Conservation (phyloP, 148 eudicot species). For the Simmondsia chinensis region DNA sequence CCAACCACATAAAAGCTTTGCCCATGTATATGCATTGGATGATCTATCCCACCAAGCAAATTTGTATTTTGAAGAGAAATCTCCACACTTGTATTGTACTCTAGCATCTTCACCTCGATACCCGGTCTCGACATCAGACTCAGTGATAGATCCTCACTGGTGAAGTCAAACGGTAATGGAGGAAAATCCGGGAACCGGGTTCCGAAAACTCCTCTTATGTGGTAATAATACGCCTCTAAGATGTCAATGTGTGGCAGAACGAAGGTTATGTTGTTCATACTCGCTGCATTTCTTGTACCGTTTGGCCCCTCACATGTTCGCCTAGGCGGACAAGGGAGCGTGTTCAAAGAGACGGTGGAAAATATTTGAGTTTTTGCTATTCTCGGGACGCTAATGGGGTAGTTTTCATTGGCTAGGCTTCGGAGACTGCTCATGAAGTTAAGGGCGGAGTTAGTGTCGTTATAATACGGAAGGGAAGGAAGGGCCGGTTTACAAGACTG, state of each 20-base stretch:
- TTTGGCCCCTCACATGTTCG: slow-evolving; percentile 21
- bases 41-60: slow-evolving; percentile 16
- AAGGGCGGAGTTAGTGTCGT: slow-evolving; percentile 23
- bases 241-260: slow-evolving; percentile 15
- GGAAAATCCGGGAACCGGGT: slow-evolving; percentile 15
- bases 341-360: slow-evolving; percentile 16
- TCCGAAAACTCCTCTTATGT: slow-evolving; percentile 18
- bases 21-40: slow-evolving; percentile 37
- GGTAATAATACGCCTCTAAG: slow-evolving; percentile 23
- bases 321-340: slow-evolving; percentile 10
- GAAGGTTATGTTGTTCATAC: slow-evolving; percentile 23
- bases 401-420: slow-evolving; percentile 17
- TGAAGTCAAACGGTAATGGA: slow-evolving; percentile 16
- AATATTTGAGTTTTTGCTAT: slow-evolving; percentile 4
- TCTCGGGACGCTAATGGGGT: slow-evolving; percentile 15
- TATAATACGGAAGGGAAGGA: slow-evolving; percentile 17
- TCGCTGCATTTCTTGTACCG: slow-evolving; percentile 16
- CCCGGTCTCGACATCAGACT: slow-evolving; percentile 4
- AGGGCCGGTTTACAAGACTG: slow-evolving; percentile 1
- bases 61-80: slow-evolving; percentile 19
- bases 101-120: slow-evolving; percentile 19
- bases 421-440: slow-evolving; percentile 16
- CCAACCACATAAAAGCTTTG: slow-evolving; percentile 23
- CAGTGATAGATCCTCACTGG: slow-evolving; percentile 14
- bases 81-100: slow-evolving; percentile 16